Conservation (phyloP, 1,284 basidiomycete species). For the Volvariella surrecta region DNA sequence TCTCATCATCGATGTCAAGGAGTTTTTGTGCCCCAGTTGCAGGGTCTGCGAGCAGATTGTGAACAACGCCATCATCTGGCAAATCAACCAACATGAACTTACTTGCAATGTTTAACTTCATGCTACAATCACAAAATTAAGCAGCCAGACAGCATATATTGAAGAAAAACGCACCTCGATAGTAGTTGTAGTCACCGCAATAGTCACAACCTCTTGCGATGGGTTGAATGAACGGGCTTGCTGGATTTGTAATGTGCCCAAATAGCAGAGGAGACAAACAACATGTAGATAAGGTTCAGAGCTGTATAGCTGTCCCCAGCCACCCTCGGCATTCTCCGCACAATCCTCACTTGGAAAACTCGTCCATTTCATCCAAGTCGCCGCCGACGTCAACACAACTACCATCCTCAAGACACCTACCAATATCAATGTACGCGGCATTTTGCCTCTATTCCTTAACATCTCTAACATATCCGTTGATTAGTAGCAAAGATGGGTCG, state of each 20-base stretch:
- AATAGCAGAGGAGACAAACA: constrained; percentile 15
- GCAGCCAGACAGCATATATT: neutral
- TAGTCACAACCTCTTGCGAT: constrained; percentile 22
- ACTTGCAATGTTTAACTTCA: constrained; percentile 99
- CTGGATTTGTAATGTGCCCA: constrained; percentile 22
- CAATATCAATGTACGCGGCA: constrained; percentile 16
- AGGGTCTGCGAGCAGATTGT: constrained; percentile 48
- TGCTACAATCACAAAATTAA: constrained; percentile 24
- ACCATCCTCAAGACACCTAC: constrained; percentile 19
- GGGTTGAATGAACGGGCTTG: constrained; percentile 16
- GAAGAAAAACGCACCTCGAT: constrained; percentile 17
- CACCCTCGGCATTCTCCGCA: constrained; percentile 22
- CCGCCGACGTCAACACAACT: constrained; percentile 11
- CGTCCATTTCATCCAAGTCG: constrained; percentile 7
- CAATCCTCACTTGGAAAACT: constrained; percentile 2
- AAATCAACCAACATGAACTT: constrained; percentile 25
- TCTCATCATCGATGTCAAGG: constrained; percentile 92
- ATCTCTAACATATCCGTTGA: neutral
- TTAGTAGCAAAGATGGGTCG: constrained; percentile 64
- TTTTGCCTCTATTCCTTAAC: neutral
- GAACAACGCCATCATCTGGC: neutral
- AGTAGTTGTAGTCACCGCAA: constrained; percentile 20
- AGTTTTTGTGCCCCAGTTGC: constrained; percentile 97
- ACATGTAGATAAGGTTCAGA: constrained; percentile 31
- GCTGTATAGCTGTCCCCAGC: constrained; percentile 28